Conservation (phyloP, 139 green algal species). For the Microglena sp. region DNA sequence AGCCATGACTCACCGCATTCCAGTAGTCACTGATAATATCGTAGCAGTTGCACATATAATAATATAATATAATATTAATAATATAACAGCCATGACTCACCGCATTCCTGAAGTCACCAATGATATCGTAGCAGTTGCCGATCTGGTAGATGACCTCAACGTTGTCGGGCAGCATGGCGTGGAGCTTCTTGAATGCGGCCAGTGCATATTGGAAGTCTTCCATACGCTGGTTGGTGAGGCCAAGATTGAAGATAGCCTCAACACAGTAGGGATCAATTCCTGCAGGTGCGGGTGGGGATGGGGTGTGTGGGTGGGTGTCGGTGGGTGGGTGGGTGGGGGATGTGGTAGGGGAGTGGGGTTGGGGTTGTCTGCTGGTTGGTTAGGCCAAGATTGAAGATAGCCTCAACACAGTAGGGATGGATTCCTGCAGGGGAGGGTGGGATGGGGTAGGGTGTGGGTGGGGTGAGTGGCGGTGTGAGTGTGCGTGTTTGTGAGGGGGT, state of each 20-base stretch:
- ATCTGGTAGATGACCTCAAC: conserved; percentile 53
- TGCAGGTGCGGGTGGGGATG: conserved; percentile 56
- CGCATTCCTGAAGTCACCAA: conserved; percentile 34
- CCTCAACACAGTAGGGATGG: conserved; percentile 68
- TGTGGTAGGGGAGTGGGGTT: no score
- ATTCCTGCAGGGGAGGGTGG: conserved; percentile 37
- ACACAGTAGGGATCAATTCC: conserved; percentile 65
- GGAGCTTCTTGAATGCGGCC: conserved; percentile 58
- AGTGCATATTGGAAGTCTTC: conserved; percentile 38
- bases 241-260: conserved; percentile 68
- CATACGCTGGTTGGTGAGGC: conserved; percentile 43
- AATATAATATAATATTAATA: no score
- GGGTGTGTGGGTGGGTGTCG: conserved; percentile 40
- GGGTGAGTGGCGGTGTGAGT: no score
- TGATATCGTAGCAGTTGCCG: conserved; percentile 49
- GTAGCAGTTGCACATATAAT: no score
- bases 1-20: no score
- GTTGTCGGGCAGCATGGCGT: conserved; percentile 60
- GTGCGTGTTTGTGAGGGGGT: no score
- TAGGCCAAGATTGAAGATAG: conserved; percentile 63
- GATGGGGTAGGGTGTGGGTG: conserved; percentile 6
- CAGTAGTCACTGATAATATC: no score
- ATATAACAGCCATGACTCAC: neutral
- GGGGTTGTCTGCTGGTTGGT: no score
- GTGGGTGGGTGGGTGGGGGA: no score